Conservation (phyloP, 257 asterid species). For the Nicotiana otophora region DNA sequence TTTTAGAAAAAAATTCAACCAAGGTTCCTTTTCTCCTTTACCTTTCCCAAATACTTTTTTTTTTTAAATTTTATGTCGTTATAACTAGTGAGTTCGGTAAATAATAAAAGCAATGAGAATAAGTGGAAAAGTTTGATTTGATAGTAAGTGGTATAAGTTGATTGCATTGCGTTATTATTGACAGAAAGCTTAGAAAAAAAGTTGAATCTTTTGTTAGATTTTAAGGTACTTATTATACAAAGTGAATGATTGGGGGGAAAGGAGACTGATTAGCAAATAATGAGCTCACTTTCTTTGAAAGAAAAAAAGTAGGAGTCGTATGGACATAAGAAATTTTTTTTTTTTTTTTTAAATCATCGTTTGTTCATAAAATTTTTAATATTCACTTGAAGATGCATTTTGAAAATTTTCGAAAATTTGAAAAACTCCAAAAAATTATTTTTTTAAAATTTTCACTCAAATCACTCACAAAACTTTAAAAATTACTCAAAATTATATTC, state of each 20-base stretch:
- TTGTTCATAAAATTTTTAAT: too few species aligned
- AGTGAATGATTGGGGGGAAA: not conserved
- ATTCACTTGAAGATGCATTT: too few species aligned
- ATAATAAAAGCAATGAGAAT: conserved; percentile 2
- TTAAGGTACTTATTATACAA: not conserved
- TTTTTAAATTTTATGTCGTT: not conserved
- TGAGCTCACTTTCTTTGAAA: not conserved
- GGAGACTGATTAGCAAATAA: not conserved
- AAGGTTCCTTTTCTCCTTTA: not conserved
- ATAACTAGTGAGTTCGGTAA: not conserved
- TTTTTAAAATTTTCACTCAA: too few species aligned
- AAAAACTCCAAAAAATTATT: too few species aligned
- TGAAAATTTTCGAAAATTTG: too few species aligned
- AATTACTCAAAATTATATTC: too few species aligned
- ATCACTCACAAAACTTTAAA: too few species aligned
- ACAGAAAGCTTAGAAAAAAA: not conserved
- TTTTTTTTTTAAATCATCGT: too few species aligned
- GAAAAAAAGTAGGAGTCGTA: not conserved
- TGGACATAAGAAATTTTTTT: too few species aligned
- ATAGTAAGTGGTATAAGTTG: not conserved
- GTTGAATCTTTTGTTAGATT: not conserved
- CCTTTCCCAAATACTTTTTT: not conserved
- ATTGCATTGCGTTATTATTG: conserved; percentile 3
- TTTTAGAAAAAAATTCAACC: not conserved
- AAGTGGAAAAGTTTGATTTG: not conserved